Base-by-base conservation (phyloP, 495 filamentous ascomycete species). In the Tuber microsphaerosporum region DNA sequence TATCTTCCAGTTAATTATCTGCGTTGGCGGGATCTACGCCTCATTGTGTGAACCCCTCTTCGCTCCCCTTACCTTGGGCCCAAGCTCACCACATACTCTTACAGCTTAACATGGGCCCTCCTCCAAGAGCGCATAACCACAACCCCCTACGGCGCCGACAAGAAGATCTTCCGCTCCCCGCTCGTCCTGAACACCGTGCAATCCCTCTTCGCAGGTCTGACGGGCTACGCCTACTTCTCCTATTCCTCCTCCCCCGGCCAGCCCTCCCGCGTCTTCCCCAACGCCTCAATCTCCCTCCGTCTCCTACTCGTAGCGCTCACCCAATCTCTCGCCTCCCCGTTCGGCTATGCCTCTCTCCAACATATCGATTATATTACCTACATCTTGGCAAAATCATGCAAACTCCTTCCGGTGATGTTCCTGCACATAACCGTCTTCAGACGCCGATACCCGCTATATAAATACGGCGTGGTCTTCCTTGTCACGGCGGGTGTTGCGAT, bases 361-460 rank as follows among this genome's bases (percentile, higher is more conserved):
- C 94, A 99, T 84, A 94, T 98, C 86, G 95, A 98, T 88, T 99
- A 98, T 87, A 91, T 99, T 82, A 99, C 95, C 34, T 99, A 94
- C 86, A 94, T 97, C 84, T 92, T 99, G 39, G 96, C 95, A 78
- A 99, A 99, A 84, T 92, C 90, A 71, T 99, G 95, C 91, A 99
- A 99, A 84, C 88, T 99, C 26, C 90, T 99, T 16, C 95, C 95
- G 5, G 94, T 99, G 79, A 98, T 99, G 95, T 90, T 94, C 81
- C 88, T 99, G 69, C 94, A 98, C 84, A 87, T 98, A 81, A 94
- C 94, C 26, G 84, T 99, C 42, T 99, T 97, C 87, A 91, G 92
- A 56, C 92, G 92, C 81, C 86, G 89, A 48, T 98, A 97, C 84
- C 95, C 96, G 16, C 85, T 97, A 45, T 98, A 97, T 86, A 99